These are phyloP conservation scores for Dissophora ornata DNA, from an alignment of 192 early-diverging fungal genomes.

Conservation along the genomic window DNA sequence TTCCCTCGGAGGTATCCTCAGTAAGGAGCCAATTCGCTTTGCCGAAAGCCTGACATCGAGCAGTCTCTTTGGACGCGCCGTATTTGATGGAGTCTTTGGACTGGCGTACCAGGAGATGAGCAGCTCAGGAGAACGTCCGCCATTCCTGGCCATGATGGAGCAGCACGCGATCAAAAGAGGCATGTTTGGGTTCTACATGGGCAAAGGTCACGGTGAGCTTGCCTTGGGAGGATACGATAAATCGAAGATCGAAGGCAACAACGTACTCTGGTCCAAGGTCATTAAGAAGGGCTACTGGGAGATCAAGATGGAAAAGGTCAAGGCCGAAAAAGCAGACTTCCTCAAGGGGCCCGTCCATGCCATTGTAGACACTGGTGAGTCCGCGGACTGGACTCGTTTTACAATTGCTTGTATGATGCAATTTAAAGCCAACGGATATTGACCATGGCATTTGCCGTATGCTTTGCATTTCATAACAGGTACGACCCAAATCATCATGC, in stretches of 20 bases:
- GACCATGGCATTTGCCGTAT: too few species aligned
- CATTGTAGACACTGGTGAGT: slow-evolving; percentile 39
- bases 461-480: too few species aligned
- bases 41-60: slow-evolving; percentile 43
- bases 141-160: slow-evolving; percentile 46
- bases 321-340: slow-evolving; percentile 11
- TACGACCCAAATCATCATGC: slow-evolving; percentile 52
- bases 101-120: slow-evolving; percentile 51
- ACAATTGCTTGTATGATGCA: too few species aligned
- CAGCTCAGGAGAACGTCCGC: slow-evolving; percentile 30
- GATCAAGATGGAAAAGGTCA: slow-evolving; percentile 83
- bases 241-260: slow-evolving; percentile 69
- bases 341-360: slow-evolving; percentile 34
- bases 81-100: slow-evolving; percentile 53
- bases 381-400: too few species aligned
- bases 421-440: too few species aligned
- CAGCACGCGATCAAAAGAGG: slow-evolving; percentile 19
- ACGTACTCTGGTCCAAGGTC: slow-evolving; percentile 85
- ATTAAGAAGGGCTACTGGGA: slow-evolving; percentile 98
- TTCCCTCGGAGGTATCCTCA: slow-evolving; percentile 24
- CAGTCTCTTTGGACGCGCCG: slow-evolving; percentile 28
- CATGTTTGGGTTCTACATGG: slow-evolving; percentile 51
- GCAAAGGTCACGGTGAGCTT: slow-evolving; percentile 75
- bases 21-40: slow-evolving; percentile 32
- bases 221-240: slow-evolving; percentile 89